Evolutionary conservation across 208 protist species (phyloP), one percentile per base, ranked within the genome.

Genomic region (Herpetomonas muscarum): DNA sequence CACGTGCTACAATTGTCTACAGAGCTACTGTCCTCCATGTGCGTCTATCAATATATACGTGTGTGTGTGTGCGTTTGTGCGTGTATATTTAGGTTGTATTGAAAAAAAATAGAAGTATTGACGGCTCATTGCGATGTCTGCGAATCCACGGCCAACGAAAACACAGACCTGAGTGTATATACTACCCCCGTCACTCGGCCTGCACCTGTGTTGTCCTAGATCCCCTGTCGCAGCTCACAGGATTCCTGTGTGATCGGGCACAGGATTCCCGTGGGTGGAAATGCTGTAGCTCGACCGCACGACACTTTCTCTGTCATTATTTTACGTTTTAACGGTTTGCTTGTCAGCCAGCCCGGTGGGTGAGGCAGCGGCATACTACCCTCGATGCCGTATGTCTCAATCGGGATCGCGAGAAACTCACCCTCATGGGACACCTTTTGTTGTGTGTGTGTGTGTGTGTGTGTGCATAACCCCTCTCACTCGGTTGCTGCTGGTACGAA

Each of bases 181-280:
- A 48, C 49, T 50, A 46, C 49, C 24, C 26, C 42, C 47, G 24
- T 69, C 63, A 63, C 48, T 48, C 50, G 29, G 55, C 55, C 63
- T 69, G 63, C 63, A 69, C 63, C 63, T 69, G 63, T 69, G 63
- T 44, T 69, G 39, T 42, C 55, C 58, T 32, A 65, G 53, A 61
- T 39, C 9, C 2, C 3, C 3, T 22, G 1, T n/a, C n/a, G n/a
- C n/a, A n/a, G n/a, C n/a, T n/a, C n/a, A n/a, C n/a, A n/a, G n/a
- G n/a, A n/a, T n/a, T n/a, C n/a, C n/a, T 55, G 57, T 47, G 29
- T 55, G 57, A 54, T 37, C 37, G 19, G 19, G 47, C 28, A 19
- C 13, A 24, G n/a, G 28, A 52, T 13, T 17, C 28, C 13, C 28
- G 19, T 17, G 19, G 47, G 28, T 52, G 28, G n/a, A n/a, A 52